Percentiles rank a stretch among this genome's conserved stretches.
Evolutionary conservation across 768 basidiomycete species (phyloP).

Genomic region (Calvatia gigantea): DNA sequence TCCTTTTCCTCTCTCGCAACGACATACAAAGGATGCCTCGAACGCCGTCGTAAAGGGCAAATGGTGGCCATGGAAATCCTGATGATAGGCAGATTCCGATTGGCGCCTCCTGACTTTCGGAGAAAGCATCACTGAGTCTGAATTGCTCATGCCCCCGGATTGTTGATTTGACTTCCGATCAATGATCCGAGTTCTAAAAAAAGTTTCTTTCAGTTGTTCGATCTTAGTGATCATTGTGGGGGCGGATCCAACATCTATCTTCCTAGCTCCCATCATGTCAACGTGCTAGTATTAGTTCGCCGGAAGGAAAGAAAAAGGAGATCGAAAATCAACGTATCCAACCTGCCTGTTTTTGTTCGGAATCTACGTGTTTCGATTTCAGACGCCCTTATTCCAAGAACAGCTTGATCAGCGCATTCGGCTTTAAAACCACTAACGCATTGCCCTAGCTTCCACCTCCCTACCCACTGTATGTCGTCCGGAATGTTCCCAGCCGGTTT

Average conservation of each 20-base stretch:
- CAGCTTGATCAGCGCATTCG: background rate
- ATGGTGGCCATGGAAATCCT: slow-evolving; percentile 8
- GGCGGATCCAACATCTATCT: too few relatives aligned
- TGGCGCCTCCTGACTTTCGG: background rate
- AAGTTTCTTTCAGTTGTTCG: too few relatives aligned
- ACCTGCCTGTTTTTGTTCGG: background rate
- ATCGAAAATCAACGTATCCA: background rate
- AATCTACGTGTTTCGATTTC: background rate
- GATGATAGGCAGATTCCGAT: background rate
- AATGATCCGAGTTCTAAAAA: background rate
- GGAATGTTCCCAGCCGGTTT: background rate
- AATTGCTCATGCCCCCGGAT: background rate
- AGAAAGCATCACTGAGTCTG: background rate
- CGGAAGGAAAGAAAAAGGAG: background rate
- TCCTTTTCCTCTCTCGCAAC: background rate
- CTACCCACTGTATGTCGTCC: background rate
- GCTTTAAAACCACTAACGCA: background rate
- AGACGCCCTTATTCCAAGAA: slow-evolving; percentile 6
- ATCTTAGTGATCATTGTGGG: too few relatives aligned
- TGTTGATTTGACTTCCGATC: background rate
- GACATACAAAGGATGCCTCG: background rate
- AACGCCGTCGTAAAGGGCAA: background rate
- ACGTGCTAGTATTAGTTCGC: background rate
- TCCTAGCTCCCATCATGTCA: background rate
- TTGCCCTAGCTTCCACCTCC: background rate